These are phyloP conservation scores for Flaveria trinervia DNA, from an alignment of 129 eudicot species.

Conservation along the genomic window DNA sequence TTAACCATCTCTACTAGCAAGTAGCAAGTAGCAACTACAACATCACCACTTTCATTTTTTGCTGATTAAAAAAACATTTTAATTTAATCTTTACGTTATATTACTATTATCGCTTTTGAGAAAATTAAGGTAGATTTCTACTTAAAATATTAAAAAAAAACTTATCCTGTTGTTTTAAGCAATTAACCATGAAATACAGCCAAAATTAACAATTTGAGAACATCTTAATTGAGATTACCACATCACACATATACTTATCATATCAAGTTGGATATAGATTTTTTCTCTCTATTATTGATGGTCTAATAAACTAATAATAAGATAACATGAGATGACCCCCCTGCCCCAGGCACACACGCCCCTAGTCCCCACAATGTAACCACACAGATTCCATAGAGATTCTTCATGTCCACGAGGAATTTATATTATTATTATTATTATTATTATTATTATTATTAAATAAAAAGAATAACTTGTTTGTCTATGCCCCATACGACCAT, in stretches of 20 bases:
- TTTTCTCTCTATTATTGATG: background rate
- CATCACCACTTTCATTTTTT: background rate
- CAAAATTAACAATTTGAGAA: background rate
- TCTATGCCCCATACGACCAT: no score
- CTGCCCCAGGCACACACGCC: slow-evolving; percentile 20
- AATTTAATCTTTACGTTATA: no score
- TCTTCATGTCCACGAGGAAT: background rate
- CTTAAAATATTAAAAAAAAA: background rate
- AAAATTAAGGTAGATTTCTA: background rate
- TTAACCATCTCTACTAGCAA: no score
- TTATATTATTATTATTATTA: background rate
- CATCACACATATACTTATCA: background rate
- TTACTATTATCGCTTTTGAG: background rate
- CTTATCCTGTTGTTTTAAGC: background rate
- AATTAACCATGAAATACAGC: background rate
- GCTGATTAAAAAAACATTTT: background rate
- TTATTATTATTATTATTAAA: no score
- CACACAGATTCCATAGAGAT: background rate
- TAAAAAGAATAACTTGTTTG: no score
- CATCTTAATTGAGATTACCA: no score
- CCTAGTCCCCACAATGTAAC: background rate
- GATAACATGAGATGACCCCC: slow-evolving; percentile 2
- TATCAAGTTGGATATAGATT: slow-evolving; percentile 2
- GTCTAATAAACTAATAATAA: background rate
- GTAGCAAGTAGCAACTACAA: background rate